phyloP scores from a whole-genome alignment of 257 asterid genomes.

The Euphrasia confusa region DNA sequence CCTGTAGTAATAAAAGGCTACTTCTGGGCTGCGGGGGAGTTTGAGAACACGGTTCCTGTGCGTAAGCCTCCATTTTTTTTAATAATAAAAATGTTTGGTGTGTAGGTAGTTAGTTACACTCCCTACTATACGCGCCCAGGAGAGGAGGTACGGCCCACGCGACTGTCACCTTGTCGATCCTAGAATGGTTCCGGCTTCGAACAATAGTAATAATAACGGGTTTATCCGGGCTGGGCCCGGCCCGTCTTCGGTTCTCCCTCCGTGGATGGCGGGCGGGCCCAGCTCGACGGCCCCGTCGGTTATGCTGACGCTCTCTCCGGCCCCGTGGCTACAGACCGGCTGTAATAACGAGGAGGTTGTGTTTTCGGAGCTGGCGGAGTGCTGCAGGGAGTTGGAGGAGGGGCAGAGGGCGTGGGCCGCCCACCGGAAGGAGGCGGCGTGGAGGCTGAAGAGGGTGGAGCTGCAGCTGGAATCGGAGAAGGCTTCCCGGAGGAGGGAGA shows the following conservation, averaged over 20 bases:
- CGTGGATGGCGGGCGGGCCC: slow-evolving; percentile 68
- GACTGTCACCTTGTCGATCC: slow-evolving; percentile 57
- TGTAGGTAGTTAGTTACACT: no score
- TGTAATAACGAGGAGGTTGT: slow-evolving; percentile 17
- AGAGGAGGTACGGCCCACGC: slow-evolving; percentile 56
- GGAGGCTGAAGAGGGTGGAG: slow-evolving; percentile 83
- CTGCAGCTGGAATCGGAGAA: slow-evolving; percentile 85
- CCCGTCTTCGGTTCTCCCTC: slow-evolving; percentile 41
- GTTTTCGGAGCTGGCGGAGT: slow-evolving; percentile 54
- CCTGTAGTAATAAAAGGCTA: no score
- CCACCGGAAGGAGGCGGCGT: slow-evolving; percentile 75
- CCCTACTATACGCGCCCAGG: slow-evolving; percentile 35
- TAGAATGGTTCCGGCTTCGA: neutral
- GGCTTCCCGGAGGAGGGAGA: slow-evolving; percentile 66
- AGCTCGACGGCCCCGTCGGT: slow-evolving; percentile 56
- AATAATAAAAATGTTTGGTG: no score
- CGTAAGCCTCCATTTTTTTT: no score
- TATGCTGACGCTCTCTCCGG: slow-evolving; percentile 54
- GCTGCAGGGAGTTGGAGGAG: slow-evolving; percentile 78
- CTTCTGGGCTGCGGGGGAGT: no score
- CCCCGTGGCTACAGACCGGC: slow-evolving; percentile 50
- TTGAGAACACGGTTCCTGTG: no score
- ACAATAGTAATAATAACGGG: neutral
- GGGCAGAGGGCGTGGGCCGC: slow-evolving; percentile 72
- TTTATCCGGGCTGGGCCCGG: slow-evolving; percentile 5